phyloP scores from a whole-genome alignment of 1,284 basidiomycete genomes.

The Gymnopus androsaceus region DNA sequence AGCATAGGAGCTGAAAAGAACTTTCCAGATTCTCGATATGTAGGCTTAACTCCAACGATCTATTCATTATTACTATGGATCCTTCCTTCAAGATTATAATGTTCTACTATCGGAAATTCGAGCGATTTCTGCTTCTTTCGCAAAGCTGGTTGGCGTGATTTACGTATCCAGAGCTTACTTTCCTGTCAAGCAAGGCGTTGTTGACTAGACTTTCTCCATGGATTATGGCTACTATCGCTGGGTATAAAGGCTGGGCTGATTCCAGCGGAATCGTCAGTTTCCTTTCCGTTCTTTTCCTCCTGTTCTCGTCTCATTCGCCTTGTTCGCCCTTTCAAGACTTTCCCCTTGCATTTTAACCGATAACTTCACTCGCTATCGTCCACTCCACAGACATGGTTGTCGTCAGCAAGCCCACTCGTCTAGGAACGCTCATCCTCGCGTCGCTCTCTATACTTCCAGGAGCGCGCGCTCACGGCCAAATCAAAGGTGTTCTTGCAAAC shows the following conservation, averaged over 20 bases:
- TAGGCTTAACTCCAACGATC: too few species aligned
- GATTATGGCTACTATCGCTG: neutral
- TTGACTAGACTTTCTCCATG: too few species aligned
- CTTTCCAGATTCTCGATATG: too few species aligned
- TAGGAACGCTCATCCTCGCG: neutral
- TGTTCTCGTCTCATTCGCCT: neutral
- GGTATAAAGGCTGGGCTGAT: neutral
- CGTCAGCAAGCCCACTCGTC: neutral
- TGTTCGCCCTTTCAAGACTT: neutral
- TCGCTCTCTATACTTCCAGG: neutral
- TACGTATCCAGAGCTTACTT: too few species aligned
- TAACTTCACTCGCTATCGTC: neutral
- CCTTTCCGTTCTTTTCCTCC: neutral
- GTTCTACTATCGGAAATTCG: too few species aligned
- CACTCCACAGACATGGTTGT: neutral
- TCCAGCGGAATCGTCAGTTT: neutral
- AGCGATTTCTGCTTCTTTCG: too few species aligned
- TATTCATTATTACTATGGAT: too few species aligned
- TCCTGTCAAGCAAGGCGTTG: too few species aligned
- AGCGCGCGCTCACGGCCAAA: conserved; percentile 24
- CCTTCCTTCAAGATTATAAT: too few species aligned
- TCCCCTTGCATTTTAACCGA: neutral
- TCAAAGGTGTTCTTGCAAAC: conserved; percentile 19
- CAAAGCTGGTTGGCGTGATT: too few species aligned
- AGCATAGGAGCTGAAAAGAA: too few species aligned